Percentiles rank a stretch among this genome's conserved stretches.
Evolutionary conservation across 768 basidiomycete species (phyloP).

Genomic region (Stropharia rugosoannulata): DNA sequence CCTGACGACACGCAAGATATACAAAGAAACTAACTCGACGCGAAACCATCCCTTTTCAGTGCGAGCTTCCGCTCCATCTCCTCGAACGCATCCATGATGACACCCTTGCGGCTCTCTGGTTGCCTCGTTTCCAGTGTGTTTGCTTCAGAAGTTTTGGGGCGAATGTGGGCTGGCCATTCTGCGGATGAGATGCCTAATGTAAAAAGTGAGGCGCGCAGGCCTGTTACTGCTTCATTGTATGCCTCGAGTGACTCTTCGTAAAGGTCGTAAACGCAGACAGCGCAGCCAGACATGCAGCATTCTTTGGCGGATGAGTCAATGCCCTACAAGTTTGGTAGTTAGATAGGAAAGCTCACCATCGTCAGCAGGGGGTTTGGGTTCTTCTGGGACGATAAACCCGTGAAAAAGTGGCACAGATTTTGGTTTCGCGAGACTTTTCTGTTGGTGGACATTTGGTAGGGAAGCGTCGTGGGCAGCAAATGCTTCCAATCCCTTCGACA

Average conservation of each 20-base stretch:
- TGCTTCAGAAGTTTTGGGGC: slow-evolving; percentile 18
- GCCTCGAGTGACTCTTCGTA: slow-evolving; percentile 71
- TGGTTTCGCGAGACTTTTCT: slow-evolving; percentile 7
- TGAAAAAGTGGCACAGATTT: slow-evolving; percentile 34
- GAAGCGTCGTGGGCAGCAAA: slow-evolving; percentile 7
- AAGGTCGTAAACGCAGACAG: slow-evolving; percentile 87
- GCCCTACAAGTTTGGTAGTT: not conserved
- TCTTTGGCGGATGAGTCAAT: slow-evolving; percentile 40
- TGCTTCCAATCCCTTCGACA: slow-evolving; percentile 28
- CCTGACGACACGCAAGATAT: not conserved
- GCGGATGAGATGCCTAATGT: slow-evolving; percentile 47
- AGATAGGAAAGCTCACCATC: slow-evolving; percentile 51
- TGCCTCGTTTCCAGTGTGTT: slow-evolving; percentile 1
- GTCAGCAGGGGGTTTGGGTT: slow-evolving; percentile 60
- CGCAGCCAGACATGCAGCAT: slow-evolving; percentile 95
- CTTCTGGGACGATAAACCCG: slow-evolving; percentile 59
- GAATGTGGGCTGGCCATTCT: slow-evolving; percentile 67
- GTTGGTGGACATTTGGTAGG: not conserved
- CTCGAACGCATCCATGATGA: slow-evolving; percentile 65
- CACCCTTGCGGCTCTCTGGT: slow-evolving; percentile 25
- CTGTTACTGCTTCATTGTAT: slow-evolving; percentile 56
- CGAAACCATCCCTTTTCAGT: slow-evolving; percentile 37
- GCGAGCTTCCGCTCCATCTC: slow-evolving; percentile 62
- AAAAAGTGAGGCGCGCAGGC: slow-evolving; percentile 50
- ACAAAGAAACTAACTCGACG: slow-evolving; percentile 20